phyloP scores from a whole-genome alignment of 148 eudicot species.

The Nepenthes mirabilis region DNA sequence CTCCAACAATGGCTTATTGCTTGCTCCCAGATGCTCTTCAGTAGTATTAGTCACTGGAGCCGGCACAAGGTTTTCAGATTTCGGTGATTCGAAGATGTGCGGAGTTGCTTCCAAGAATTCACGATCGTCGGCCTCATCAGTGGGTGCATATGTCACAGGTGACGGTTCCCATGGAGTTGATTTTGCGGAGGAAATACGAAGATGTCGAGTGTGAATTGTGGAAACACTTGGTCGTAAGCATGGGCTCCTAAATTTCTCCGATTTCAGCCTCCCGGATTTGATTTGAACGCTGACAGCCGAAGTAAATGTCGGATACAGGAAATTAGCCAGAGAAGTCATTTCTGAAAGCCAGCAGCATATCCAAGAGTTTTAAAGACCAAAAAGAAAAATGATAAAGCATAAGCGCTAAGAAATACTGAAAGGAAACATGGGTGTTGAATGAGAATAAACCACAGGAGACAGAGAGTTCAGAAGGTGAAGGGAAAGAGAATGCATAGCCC shows the following conservation, averaged over 20 bases:
- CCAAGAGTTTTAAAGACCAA: no score
- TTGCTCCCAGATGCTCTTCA: constrained; percentile 18
- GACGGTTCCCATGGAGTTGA: constrained; percentile 68
- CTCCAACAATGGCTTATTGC: constrained; percentile 13
- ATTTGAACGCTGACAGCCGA: constrained; percentile 4
- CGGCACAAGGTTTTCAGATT: constrained; percentile 24
- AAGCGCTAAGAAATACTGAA: no score
- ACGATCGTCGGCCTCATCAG: constrained; percentile 28
- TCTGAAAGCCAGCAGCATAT: no score
- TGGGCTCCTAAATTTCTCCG: constrained; percentile 11
- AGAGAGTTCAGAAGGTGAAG: no score
- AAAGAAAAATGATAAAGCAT: no score
- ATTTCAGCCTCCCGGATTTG: constrained; percentile 9
- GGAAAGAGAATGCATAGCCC: no score
- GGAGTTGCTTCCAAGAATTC: constrained; percentile 27
- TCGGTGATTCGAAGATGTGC: constrained; percentile 48
- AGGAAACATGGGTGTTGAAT: no score
- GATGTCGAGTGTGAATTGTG: constrained; percentile 8
- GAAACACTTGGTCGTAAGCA: constrained; percentile 10
- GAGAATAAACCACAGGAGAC: no score
- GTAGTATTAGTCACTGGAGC: constrained; percentile 19
- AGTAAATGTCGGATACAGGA: constrained; percentile 5
- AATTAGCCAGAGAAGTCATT: no score
- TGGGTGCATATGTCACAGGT: constrained; percentile 43
- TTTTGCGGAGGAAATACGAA: constrained; percentile 36